Evolutionary conservation across 441 rosid species (phyloP), one percentile per base, ranked within the genome.

Genomic region (Aleurites moluccanus): DNA sequence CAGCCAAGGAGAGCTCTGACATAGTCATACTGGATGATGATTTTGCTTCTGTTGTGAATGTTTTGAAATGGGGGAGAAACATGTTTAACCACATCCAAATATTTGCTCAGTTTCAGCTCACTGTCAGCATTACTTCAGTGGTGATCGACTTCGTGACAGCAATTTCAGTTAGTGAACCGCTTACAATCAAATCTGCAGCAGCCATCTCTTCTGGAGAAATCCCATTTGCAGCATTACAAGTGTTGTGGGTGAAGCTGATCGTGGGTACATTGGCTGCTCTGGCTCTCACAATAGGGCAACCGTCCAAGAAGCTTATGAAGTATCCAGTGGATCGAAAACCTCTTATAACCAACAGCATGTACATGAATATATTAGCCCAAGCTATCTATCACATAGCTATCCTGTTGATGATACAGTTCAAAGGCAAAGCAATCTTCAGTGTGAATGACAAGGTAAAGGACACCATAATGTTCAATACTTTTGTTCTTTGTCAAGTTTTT

Each of bases 41-140:
- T 57, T 86, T 88, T 15, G 73, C 84, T 42, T 79, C 88, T 0
- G 83, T 85, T 3, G 85, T 53, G 23, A 86, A 82, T 0, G 85
- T 88, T 33, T 27, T 85, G 67, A 74, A 20, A 42, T 84, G 87
- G 87, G 91, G 91, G 15, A 76, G 91, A 35, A n/a, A 7, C 82
- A 85, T 18, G 86, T 84, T 6, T 81, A 80, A 57, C 80, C 84
- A 84, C 86, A 86, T 86, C 44, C 85, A 88, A 40, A 87, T 83
- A 63, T 87, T 84, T 60, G 73, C 83, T 67, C 89, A 86, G 21
- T 87, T 87, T 71, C 88, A 88, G 70, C 89, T 86, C 9, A 88
- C 88, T 0, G 89, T 86, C 13, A 55, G 27, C 27, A 78, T 85
- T 28, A 84, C 85, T 0, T 85, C 87, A 1, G 74, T 84, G 0